A percentile compares a stretch with the other conserved stretches of the same genome.
phyloP scores from a whole-genome alignment of 768 basidiomycete species.

The Hygrocybe coccinea region DNA sequence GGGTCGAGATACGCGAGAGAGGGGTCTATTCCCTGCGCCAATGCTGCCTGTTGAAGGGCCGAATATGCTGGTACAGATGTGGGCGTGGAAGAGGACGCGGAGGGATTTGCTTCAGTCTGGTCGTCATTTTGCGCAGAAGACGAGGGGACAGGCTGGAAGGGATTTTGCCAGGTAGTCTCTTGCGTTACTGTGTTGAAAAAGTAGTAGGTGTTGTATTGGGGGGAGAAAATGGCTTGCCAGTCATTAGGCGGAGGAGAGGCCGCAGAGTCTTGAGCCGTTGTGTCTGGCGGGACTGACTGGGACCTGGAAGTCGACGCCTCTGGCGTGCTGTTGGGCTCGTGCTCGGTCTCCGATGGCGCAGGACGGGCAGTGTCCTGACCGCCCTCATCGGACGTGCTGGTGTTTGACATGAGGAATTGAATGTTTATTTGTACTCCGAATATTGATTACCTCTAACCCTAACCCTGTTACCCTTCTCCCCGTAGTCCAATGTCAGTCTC shows the following conservation, averaged over 20 bases:
- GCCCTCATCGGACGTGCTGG: not conserved
- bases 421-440: slow-evolving; percentile 3
- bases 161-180: slow-evolving; percentile 83
- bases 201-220: slow-evolving; percentile 77
- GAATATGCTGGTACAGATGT: slow-evolving; percentile 33
- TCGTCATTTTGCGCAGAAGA: slow-evolving; percentile 20
- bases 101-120: slow-evolving; percentile 4
- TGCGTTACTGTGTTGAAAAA: slow-evolving; percentile 73
- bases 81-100: slow-evolving; percentile 18
- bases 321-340: not conserved
- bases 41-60: slow-evolving; percentile 63
- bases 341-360: not conserved
- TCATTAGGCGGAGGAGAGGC: slow-evolving; percentile 16
- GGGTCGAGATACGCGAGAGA: slow-evolving; percentile 78
- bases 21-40: slow-evolving; percentile 80
- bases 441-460: not conserved
- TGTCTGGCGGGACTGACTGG: slow-evolving; percentile 7
- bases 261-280: not conserved
- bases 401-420: not conserved
- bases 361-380: not conserved
- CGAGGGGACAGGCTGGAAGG: slow-evolving; percentile 43
- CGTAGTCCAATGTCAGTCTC: not conserved
- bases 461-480: too few species aligned
- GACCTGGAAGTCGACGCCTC: slow-evolving; percentile 1
- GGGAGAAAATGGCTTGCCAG: slow-evolving; percentile 82